phyloP scores from a whole-genome alignment of 345 rosid species.

The Physaria fendleri region DNA sequence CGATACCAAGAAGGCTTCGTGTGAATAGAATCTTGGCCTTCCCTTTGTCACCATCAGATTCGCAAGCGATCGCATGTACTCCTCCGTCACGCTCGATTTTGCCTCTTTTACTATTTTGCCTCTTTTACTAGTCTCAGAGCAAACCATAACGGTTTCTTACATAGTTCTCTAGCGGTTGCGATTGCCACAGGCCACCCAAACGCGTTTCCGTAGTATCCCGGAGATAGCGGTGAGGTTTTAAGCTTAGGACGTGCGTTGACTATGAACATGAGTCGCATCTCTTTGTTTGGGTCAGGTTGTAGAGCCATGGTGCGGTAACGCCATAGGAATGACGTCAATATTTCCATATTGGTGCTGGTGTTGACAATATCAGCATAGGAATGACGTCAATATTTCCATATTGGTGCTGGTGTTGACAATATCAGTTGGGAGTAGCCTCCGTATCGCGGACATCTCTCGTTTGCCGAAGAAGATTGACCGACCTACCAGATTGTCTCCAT shows the following conservation, averaged over 20 bases:
- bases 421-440: constrained; percentile 20
- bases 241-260: constrained; percentile 27
- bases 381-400: constrained; percentile 25
- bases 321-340: constrained; percentile 34
- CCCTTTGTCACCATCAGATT: constrained; percentile 42
- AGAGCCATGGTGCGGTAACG: constrained; percentile 30
- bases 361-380: constrained; percentile 23
- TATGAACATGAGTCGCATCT: constrained; percentile 24
- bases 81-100: constrained; percentile 37
- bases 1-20: constrained; percentile 32
- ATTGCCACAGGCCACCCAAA: constrained; percentile 26
- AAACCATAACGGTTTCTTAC: constrained; percentile 24
- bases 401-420: constrained; percentile 10
- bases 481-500: not conserved
- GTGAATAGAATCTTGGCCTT: constrained; percentile 34
- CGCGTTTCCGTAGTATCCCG: constrained; percentile 45
- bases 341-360: constrained; percentile 20
- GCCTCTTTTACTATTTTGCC: constrained; percentile 28
- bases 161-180: constrained; percentile 20
- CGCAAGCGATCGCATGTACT: constrained; percentile 46
- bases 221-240: constrained; percentile 18
- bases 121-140: constrained; percentile 30
- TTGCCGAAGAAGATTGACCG: constrained; percentile 31
- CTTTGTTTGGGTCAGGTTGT: constrained; percentile 14
- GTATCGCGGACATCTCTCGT: constrained; percentile 19